Base-by-base conservation (phyloP, 176 grass and related monocot genomes). In the Musa troglodytarum region DNA sequence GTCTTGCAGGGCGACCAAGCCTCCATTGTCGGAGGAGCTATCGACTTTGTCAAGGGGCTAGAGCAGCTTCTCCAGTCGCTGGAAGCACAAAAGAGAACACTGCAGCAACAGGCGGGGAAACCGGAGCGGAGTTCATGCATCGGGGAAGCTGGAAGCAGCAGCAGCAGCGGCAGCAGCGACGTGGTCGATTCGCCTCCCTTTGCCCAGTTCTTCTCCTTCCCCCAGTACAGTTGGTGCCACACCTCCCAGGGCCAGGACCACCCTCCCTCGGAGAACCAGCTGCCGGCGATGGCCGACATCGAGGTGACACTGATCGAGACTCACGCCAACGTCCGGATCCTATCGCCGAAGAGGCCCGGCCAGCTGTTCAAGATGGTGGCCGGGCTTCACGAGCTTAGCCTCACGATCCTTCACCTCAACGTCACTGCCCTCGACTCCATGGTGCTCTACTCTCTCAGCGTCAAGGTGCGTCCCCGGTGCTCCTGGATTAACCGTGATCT, bases 21-120 rank as follows among this genome's bases (percentile, higher is more conserved):
- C 58, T 97, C 90, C 29, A 80, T 97, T 52, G 88, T 97, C 62
- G 86, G 90, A 1, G 93, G 93, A 72, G 93, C 93, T 69, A 97
- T 97, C 54, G 93, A 93, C 83, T 97, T 90, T 77, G 93, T 97
- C 16, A 97, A 97, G 75, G 86, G 90, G 83, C 83, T 93, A 1
- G 93, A 97, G 85, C 93, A 87, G 79, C 87, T 87, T 52, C 77
- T 88, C 54, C 93, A 97, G n/a, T 93, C 93, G 9, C 79, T 97
- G 50, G 93, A 97, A 85, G 83, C 74, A 10, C 83, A 97, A 75
- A 90, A 93, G 87, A 85, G 87, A 25, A 70, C 56, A 2, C 56
- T 58, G 15, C 56, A 58, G 56, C 56, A 58, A 17, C 56, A 58
- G 19, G 80, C 81, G 26, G 26, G 26, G 26, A 28, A 28, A 28